These are phyloP conservation scores for Nepenthes gracilis DNA, from an alignment of 148 eudicot species.

Conservation along the genomic window DNA sequence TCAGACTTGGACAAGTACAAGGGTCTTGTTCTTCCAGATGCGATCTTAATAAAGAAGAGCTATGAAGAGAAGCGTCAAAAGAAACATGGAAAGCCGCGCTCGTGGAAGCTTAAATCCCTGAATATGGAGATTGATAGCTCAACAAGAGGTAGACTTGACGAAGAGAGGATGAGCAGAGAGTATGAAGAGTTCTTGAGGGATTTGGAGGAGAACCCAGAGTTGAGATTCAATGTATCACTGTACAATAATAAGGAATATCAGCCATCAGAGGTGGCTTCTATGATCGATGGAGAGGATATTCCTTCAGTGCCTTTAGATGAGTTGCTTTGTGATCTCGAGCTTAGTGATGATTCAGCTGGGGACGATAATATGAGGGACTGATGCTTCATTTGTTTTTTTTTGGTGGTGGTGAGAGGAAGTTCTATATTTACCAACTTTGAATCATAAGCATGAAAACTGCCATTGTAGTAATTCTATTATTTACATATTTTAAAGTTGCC, in stretches of 20 bases:
- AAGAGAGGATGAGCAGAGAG: constrained; percentile 42
- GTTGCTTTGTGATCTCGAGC: constrained; percentile 18
- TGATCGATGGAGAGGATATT: too few relatives aligned
- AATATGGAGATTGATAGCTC: constrained; percentile 40
- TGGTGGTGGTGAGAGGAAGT: too few relatives aligned
- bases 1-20: constrained; percentile 54
- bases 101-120: constrained; percentile 73
- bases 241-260: constrained; percentile 47
- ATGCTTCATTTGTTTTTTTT: not conserved
- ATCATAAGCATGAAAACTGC: too few relatives aligned
- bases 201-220: constrained; percentile 66
- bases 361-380: not conserved
- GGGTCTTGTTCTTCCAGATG: constrained; percentile 46
- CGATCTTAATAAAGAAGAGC: constrained; percentile 58
- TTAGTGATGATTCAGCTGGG: constrained; percentile 20
- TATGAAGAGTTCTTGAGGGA: constrained; percentile 62
- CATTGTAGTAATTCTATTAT: too few relatives aligned
- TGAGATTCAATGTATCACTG: constrained; percentile 53
- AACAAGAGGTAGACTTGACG: constrained; percentile 25
- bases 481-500: too few relatives aligned
- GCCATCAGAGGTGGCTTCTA: too few relatives aligned
- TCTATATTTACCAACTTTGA: too few relatives aligned
- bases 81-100: constrained; percentile 53
- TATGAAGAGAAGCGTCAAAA: constrained; percentile 56
- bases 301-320: too few relatives aligned